Evolutionary conservation across 805 yeast species (phyloP), one percentile per base, ranked within the genome.

Genomic region (Yueomyces sinensis): DNA sequence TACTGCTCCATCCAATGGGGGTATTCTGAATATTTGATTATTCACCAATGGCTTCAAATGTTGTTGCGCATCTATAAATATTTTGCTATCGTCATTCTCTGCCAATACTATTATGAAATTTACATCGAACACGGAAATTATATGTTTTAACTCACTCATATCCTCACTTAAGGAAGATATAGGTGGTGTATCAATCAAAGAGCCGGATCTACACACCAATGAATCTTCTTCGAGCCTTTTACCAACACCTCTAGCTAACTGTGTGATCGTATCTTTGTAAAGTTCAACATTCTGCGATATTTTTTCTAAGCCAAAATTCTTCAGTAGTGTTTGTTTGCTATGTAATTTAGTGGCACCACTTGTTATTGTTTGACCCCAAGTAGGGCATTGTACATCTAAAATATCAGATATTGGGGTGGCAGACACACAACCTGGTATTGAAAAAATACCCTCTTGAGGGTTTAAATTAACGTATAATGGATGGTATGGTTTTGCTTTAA

Each of bases 261-360:
- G 64, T 1, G 70, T 50, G 1, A 74, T 42, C 29, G 64, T 62
- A 33, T 63, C 58, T 40, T 68, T 65, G 58, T 72, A 84, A 34
- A 68, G 36, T 4, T 39, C 39, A 28, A 37, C 51, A 52, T 84
- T 84, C 11, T 73, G 76, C 1, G 57, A 44, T 11, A 72, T 64
- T 27, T 62, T 57, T 32, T 76, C 82, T 35, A 76, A 66, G 0
- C 97, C 98, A 56, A 65, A 84, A 47, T 70, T 76, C 47, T 80
- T 77, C 7, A 81, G 89, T n/a, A 80, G 54, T 0, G 97, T 96
- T 54, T 83, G 93, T 52, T 83, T 82, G n/a, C 82, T 82, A 52
- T 82, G 87, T 41, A 79, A 74, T 40, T 68, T 62, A 1, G 87
- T 74, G 1, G 82, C 74, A 30, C 93, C 91, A 9, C 82, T 75